Percentiles rank a stretch among this genome's conserved stretches.
Evolutionary conservation across 345 rosid genomes (phyloP).

Genomic region (Citropsis articulata): DNA sequence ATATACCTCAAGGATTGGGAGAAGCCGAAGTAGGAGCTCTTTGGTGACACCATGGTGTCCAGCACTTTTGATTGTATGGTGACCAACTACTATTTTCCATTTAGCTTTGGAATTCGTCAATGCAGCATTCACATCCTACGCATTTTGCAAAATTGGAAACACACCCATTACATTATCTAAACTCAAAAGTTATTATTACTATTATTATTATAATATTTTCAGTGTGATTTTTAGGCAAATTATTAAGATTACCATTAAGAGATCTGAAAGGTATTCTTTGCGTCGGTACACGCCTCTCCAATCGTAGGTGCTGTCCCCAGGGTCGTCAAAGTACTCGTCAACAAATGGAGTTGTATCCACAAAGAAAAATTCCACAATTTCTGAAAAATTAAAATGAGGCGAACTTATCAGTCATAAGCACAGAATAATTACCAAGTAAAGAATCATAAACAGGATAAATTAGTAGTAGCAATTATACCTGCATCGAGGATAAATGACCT

Average conservation of each 20-base stretch:
- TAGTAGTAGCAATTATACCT: conserved; percentile 16
- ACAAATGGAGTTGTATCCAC: conserved; percentile 51
- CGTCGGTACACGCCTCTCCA: conserved; percentile 37
- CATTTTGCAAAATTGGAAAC: not conserved
- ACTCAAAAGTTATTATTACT: not conserved
- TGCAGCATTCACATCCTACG: conserved; percentile 39
- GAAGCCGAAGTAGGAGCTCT: conserved; percentile 47
- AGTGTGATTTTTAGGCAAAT: not conserved
- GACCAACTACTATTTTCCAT: conserved; percentile 87
- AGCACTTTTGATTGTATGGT: conserved; percentile 68
- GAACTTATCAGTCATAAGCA: not conserved
- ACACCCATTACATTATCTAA: not conserved
- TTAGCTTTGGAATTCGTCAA: conserved; percentile 47
- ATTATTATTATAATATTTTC: no score
- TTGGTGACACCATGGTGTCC: conserved; percentile 64
- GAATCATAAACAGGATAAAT: not conserved
- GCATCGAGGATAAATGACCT: conserved; percentile 43
- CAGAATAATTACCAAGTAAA: not conserved
- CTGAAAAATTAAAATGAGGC: conserved; percentile 10
- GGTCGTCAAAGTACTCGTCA: conserved; percentile 31
- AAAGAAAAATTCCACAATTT: conserved; percentile 35
- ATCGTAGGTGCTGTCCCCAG: conserved; percentile 31
- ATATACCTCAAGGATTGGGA: conserved; percentile 62
- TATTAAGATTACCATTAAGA: conserved; percentile 32
- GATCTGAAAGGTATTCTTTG: conserved; percentile 37